phyloP scores from a whole-genome alignment of 768 basidiomycete species.

The Serendipita sp. region DNA sequence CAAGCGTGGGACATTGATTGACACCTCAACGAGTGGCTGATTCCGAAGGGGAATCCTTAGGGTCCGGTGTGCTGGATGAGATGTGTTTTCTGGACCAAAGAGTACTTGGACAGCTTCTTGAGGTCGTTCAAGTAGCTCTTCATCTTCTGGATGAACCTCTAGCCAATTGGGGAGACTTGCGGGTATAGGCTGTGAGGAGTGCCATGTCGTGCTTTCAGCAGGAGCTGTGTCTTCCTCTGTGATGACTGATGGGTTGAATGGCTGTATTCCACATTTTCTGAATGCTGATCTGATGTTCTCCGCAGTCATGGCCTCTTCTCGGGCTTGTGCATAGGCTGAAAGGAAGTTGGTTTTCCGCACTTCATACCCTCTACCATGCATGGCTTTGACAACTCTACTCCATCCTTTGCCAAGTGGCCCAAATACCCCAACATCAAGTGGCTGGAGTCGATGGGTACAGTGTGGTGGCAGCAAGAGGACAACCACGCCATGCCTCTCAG shows the following conservation, averaged over 20 bases:
- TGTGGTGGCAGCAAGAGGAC: conserved; percentile 26
- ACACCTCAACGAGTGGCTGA: not conserved
- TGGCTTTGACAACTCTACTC: conserved; percentile 9
- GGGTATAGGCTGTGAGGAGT: not conserved
- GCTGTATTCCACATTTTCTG: not conserved
- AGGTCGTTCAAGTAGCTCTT: too few relatives aligned
- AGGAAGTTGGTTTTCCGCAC: not conserved
- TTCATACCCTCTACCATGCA: not conserved
- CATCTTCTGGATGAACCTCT: not conserved
- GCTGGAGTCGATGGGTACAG: conserved; percentile 28
- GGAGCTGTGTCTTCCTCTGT: not conserved
- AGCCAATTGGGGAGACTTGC: not conserved
- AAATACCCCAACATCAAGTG: conserved; percentile 29
- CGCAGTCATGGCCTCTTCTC: not conserved
- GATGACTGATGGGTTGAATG: not conserved
- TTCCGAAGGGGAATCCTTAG: not conserved
- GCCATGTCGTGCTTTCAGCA: not conserved
- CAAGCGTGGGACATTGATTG: not conserved
- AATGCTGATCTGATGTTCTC: not conserved
- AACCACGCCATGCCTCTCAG: conserved; percentile 18
- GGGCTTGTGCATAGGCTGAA: not conserved
- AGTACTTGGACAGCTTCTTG: not conserved
- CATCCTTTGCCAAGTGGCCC: conserved; percentile 20
- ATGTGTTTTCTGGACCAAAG: not conserved
- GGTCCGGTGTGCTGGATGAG: not conserved